These are phyloP conservation scores for Bocquillonia castaneifolia DNA, from an alignment of 441 rosid species.

Conservation along the genomic window DNA sequence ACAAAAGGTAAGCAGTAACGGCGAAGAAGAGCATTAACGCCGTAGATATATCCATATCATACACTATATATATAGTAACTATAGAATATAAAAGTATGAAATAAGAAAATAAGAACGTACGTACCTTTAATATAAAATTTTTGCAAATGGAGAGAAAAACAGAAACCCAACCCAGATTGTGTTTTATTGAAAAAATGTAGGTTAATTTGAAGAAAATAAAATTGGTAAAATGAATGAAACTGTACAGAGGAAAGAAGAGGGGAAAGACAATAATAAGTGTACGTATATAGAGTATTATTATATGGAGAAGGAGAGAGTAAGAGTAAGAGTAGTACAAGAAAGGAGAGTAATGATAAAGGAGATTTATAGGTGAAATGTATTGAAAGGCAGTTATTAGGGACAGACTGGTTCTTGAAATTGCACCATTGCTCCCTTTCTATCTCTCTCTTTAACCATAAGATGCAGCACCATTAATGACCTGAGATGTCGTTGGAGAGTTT, in stretches of 20 bases:
- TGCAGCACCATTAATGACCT: slow-evolving; percentile 49
- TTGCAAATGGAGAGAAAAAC: not conserved
- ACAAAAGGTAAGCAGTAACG: slow-evolving; percentile 63
- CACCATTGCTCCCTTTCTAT: slow-evolving; percentile 21
- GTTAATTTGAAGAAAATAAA: too few species aligned
- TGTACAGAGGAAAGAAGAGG: not conserved
- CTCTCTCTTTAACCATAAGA: slow-evolving; percentile 22
- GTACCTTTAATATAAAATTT: not conserved
- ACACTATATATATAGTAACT: too few species aligned
- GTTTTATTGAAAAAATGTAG: not conserved
- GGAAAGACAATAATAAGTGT: not conserved
- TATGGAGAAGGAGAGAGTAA: not conserved
- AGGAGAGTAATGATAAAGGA: slow-evolving; percentile 27
- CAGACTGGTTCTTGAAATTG: slow-evolving; percentile 49
- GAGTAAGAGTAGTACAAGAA: slow-evolving; percentile 21
- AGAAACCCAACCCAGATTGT: slow-evolving; percentile 18
- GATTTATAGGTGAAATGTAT: slow-evolving; percentile 56
- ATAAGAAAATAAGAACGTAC: not conserved
- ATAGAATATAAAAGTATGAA: not conserved
- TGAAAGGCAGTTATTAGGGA: slow-evolving; percentile 50
- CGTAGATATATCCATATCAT: slow-evolving; percentile 51
- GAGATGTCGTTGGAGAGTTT: slow-evolving; percentile 50
- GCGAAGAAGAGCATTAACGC: slow-evolving; percentile 60
- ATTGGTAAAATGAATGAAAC: not conserved
- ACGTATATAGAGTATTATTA: not conserved